Conservation (phyloP, 2,329 filamentous ascomycete genomes). For the Hansfordia pulvinata region DNA sequence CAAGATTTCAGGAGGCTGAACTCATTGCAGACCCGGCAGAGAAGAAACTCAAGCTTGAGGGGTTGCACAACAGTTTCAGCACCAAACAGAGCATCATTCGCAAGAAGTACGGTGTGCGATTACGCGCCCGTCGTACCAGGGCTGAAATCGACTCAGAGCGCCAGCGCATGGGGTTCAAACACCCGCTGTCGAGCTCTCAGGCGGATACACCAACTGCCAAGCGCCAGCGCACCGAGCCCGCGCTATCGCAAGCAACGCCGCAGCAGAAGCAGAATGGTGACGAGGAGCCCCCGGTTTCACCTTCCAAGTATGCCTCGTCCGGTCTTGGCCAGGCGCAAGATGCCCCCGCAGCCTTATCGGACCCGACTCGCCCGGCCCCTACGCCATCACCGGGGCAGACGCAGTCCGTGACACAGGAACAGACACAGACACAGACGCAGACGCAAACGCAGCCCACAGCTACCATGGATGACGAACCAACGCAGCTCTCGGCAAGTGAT, state of each 20-base stretch:
- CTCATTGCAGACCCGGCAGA: constrained; percentile 18
- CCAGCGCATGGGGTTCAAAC: constrained; percentile 21
- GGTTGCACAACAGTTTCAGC: constrained; percentile 36
- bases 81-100: constrained; percentile 43
- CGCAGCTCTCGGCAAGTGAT: too few relatives aligned
- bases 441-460: too few relatives aligned
- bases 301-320: too few relatives aligned
- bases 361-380: too few relatives aligned
- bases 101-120: constrained; percentile 42
- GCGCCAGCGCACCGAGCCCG: constrained; percentile 13
- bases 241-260: constrained; percentile 1
- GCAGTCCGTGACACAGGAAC: too few relatives aligned
- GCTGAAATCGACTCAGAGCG: constrained; percentile 29
- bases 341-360: too few relatives aligned
- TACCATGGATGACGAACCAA: too few relatives aligned
- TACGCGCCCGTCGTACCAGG: constrained; percentile 32
- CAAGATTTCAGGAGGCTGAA: constrained; percentile 27
- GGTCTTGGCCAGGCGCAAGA: too few relatives aligned
- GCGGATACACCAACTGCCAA: constrained; percentile 11
- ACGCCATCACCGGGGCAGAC: too few relatives aligned
- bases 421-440: too few relatives aligned
- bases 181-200: constrained; percentile 1
- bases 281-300: too few relatives aligned
- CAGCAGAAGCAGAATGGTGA: not conserved
- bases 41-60: constrained; percentile 20